phyloP scores from a whole-genome alignment of 1,284 basidiomycete genomes.

The Pisolithus thermaeus region DNA sequence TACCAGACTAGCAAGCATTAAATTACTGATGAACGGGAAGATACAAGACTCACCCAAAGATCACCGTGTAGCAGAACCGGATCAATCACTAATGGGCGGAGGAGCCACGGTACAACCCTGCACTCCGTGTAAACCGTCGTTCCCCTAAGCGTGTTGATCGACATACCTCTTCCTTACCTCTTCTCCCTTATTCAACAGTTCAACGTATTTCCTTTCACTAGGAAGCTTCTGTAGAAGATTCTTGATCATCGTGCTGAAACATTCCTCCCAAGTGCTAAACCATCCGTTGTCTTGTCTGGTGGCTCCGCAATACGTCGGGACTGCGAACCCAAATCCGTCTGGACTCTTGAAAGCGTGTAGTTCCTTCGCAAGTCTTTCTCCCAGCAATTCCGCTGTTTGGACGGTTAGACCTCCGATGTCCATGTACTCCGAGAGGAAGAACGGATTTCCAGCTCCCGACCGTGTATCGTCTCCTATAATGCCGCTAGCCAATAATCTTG shows the following conservation, averaged over 20 bases:
- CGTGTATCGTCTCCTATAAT: constrained; percentile 30
- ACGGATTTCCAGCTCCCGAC: constrained; percentile 41
- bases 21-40: constrained; percentile 1
- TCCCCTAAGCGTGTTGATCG: not conserved
- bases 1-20: constrained; percentile 55
- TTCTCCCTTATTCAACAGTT: constrained; percentile 51
- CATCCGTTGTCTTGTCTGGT: constrained; percentile 76
- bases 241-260: constrained; percentile 63
- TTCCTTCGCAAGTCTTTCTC: constrained; percentile 58
- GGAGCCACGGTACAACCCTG: constrained; percentile 74
- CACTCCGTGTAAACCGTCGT: constrained; percentile 2
- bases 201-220: constrained; percentile 37
- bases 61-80: constrained; percentile 85
- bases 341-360: constrained; percentile 52
- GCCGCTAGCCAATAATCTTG: constrained; percentile 52
- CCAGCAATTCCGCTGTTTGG: constrained; percentile 47
- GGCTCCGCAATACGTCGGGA: constrained; percentile 77
- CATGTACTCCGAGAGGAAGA: constrained; percentile 74
- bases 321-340: constrained; percentile 66
- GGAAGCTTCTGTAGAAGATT: constrained; percentile 57
- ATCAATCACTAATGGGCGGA: constrained; percentile 54
- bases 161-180: constrained; percentile 54
- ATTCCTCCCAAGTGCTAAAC: constrained; percentile 68
- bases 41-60: constrained; percentile 57
- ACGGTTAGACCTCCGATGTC: constrained; percentile 46